Evolutionary conservation across 177 flowering plant genomes (phyloP).

Genomic region (Tripterygium wilfordii): DNA sequence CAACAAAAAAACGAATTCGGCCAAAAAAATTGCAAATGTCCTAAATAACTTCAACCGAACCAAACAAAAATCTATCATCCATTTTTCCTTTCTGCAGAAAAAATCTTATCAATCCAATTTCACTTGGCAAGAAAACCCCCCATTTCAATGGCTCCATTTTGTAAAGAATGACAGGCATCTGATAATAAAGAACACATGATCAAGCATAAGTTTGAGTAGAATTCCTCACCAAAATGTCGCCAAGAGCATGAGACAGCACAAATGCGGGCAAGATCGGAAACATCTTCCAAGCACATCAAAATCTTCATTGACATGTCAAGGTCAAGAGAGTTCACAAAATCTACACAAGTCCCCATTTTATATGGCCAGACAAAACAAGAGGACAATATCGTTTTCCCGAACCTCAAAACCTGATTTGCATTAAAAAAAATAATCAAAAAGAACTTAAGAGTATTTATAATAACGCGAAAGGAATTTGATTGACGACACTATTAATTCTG

Average conservation of each 20-base stretch:
- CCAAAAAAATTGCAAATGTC: no score
- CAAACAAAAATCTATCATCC: no score
- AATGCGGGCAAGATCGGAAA: conserved; percentile 57
- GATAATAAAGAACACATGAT: not conserved
- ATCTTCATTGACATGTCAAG: conserved; percentile 42
- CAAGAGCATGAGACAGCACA: conserved; percentile 54
- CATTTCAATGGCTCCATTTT: no score
- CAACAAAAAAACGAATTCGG: no score
- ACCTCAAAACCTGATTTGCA: not conserved
- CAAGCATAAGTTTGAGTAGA: not conserved
- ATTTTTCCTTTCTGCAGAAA: no score
- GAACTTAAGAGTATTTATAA: no score
- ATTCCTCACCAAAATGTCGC: conserved; percentile 59
- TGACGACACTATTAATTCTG: no score
- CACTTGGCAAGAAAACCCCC: no score
- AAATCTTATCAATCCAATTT: no score
- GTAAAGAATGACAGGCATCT: no score
- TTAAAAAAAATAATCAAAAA: not conserved
- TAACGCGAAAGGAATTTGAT: no score
- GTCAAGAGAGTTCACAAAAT: conserved; percentile 51
- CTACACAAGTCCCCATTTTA: conserved; percentile 21
- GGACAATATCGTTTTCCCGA: not conserved
- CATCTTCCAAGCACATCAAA: conserved; percentile 51
- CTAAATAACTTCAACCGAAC: no score
- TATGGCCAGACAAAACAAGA: not conserved